Evolutionary conservation across 352 stramenopile genomes (phyloP), one percentile per base, ranked within the genome.

Genomic region (Phytopythium sindhum): DNA sequence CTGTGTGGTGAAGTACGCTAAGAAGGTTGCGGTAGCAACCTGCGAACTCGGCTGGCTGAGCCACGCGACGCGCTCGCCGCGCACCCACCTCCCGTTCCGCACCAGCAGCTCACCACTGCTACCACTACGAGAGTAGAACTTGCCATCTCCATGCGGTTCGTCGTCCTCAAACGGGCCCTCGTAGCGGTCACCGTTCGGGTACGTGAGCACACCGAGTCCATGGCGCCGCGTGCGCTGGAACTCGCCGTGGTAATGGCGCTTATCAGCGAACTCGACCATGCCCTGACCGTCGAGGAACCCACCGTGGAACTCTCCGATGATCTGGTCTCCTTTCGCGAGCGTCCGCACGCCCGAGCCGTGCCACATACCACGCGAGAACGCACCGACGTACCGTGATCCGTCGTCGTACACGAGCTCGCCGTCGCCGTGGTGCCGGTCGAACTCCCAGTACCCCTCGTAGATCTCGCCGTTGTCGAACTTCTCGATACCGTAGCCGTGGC

Each of bases 181-280:
- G 69, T 98, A 98, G 1, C 78, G 77, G 57, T 97, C 94, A 4
- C 93, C 91, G 54, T 93, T 96, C 0, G 85, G 72, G 61, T 96
- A 96, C 3, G 81, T 89, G 17, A 98, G 60, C 33, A 89, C 75
- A 7, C 93, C 92, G 35, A 84, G 61, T 6, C 92, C 92, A 29
- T 98, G 81, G 8, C 85, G 74, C 9, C 75, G 65, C 12, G 86
- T 93, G 55, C 74, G 62, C 8, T 21, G 45, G 60, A 94, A 93
- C 7, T 75, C 69, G n/a, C 86, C 84, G 15, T 64, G 61, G 53
- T 94, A 94, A 37, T 90, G 81, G 1, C 84, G 75, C 52, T 84
- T 82, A 56, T 94, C 86, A 9, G 71, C 69, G 68, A 90, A 94
- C 56, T 89, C 77, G 31, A 88, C 73, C 35, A 88, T 67, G 0